Base-by-base conservation (phyloP, 345 rosid genomes). In the Eucalyptus sp. region DNA sequence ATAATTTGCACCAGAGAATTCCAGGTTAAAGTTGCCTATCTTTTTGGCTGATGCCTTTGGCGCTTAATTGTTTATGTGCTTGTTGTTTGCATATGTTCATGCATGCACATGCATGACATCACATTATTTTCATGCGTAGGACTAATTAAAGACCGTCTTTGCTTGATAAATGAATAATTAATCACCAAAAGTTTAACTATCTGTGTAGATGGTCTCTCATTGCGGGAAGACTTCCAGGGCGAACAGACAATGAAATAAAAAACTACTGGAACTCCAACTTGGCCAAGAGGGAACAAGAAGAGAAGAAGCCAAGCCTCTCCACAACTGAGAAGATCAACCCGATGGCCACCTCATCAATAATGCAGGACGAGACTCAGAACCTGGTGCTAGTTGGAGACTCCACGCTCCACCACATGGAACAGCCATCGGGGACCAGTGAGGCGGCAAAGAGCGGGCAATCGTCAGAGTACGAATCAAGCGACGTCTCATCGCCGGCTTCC, bases 171-270 rank as follows among this genome's bases (percentile, higher is more conserved):
- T 68, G 44, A 33, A 71, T 76, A 76, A 76, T 76, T 76, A 76
- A 76, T 41, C 27, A 41, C 83, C 48, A 76, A 11, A 41, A 41
- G 27, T 10, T 37, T 20, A 41, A 76, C 44, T 41, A 20, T 76
- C 84, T 20, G 87, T 51, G 58, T 86, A 89, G 90, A 62, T 89
- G 90, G 90, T 86, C 90, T 12, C 80, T 89, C 58, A 89, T 89
- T 83, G 94, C 94, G 8, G 92, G 95, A 85, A 90, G 95, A 86
- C 87, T 93, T 76, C 94, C 94, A 37, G 94, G 94, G 87, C 90
- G 94, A 86, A 93, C 93, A 92, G 94, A 93, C 92, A 93, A 92
- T 92, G 94, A 93, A 91, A 91, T 93, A n/a, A 93, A 93, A 84
- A 93, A 92, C 49, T 93, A 93, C 58, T 93, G 94, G 94, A 93